A percentile compares a stretch with the other conserved stretches of the same genome.
Conservation (phyloP, 371 early-diverging fungal species). For the Lichtheimia corymbifera region DNA sequence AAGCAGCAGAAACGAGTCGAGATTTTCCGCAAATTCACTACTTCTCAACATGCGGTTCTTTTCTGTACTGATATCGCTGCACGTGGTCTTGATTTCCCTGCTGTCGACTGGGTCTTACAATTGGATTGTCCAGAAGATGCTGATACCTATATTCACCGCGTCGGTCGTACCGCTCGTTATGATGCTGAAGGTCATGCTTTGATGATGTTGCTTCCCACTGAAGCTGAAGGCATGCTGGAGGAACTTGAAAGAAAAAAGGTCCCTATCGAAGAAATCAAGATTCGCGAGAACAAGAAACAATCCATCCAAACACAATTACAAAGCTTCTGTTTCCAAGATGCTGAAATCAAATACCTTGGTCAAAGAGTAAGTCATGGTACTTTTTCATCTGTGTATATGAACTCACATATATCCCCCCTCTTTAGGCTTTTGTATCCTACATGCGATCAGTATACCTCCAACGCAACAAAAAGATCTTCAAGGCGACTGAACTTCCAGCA, state of each 20-base stretch:
- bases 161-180: slow-evolving; percentile 97
- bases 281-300: slow-evolving; percentile 77
- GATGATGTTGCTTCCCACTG: slow-evolving; percentile 85
- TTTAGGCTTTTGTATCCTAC: slow-evolving; percentile 88
- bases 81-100: slow-evolving; percentile 98
- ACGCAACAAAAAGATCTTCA: slow-evolving; percentile 85
- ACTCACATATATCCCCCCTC: neutral
- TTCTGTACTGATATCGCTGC: slow-evolving; percentile 98
- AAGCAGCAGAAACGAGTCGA: slow-evolving; percentile 92
- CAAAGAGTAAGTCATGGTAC: slow-evolving; percentile 63
- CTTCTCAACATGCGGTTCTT: slow-evolving; percentile 72
- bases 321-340: slow-evolving; percentile 88
- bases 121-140: slow-evolving; percentile 97
- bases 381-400: neutral
- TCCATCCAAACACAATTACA: slow-evolving; percentile 81
- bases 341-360: slow-evolving; percentile 94
- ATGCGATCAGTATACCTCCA: slow-evolving; percentile 90
- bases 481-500: slow-evolving; percentile 81
- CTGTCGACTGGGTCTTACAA: slow-evolving; percentile 98
- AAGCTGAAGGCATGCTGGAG: slow-evolving; percentile 81
- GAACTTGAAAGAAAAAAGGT: slow-evolving; percentile 75
- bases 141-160: slow-evolving; percentile 97
- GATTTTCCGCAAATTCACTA: slow-evolving; percentile 85
- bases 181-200: slow-evolving; percentile 86
- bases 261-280: slow-evolving; percentile 83